phyloP scores from a whole-genome alignment of 495 filamentous ascomycete genomes.

The Peziza echinospora region DNA sequence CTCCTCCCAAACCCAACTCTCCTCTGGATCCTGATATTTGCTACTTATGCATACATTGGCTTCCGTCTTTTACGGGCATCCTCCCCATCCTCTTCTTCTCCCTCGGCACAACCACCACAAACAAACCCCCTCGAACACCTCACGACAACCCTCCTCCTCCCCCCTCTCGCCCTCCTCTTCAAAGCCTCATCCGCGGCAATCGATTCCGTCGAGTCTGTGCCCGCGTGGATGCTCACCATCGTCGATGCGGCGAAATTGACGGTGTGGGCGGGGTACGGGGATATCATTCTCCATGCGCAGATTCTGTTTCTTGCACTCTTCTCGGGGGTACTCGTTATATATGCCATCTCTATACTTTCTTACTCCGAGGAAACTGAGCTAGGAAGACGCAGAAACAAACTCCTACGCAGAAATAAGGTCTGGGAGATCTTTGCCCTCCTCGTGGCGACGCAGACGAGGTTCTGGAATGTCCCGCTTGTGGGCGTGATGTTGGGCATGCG shows the following conservation, averaged over 20 bases:
- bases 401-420: conserved; percentile 3
- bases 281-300: neutral
- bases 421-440: conserved; percentile 52
- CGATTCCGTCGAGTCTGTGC: conserved; percentile 68
- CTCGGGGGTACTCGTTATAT: too few species aligned
- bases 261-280: too few species aligned
- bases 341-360: conserved; percentile 22
- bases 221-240: conserved; percentile 15
- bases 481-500: conserved; percentile 34
- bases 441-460: conserved; percentile 65
- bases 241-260: conserved; percentile 26
- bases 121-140: conserved; percentile 12
- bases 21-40: conserved; percentile 54
- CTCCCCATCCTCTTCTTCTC: conserved; percentile 76
- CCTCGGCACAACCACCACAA: conserved; percentile 39
- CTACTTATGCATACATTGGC: conserved; percentile 39
- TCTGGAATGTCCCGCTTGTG: conserved; percentile 66
- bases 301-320: conserved; percentile 33
- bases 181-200: conserved; percentile 26
- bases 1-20: conserved; percentile 36
- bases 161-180: conserved; percentile 28
- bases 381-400: neutral
- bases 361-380: conserved; percentile 4
- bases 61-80: conserved; percentile 19
- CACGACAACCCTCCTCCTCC: conserved; percentile 22